Evolutionary conservation across 2,329 filamentous ascomycete genomes (phyloP).

Genomic region (Scedosporium minutisporum): DNA sequence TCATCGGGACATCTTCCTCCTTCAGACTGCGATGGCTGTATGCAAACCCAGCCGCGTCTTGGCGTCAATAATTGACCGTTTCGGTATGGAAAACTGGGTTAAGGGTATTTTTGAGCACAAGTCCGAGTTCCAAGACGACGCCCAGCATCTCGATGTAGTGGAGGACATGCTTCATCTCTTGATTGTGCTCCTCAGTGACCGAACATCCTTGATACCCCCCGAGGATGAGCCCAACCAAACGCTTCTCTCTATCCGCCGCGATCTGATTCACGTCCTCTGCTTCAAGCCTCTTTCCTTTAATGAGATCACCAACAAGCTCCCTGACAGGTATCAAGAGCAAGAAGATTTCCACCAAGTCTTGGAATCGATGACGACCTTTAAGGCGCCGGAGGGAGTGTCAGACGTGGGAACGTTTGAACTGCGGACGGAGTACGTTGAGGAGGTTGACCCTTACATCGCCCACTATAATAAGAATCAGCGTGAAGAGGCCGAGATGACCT

Average conservation of each 20-base stretch:
- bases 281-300: slow-evolving; percentile 95
- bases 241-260: slow-evolving; percentile 66
- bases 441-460: slow-evolving; percentile 90
- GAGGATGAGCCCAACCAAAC: slow-evolving; percentile 58
- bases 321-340: slow-evolving; percentile 80
- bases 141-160: slow-evolving; percentile 81
- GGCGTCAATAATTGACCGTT: slow-evolving; percentile 83
- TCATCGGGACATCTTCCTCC: slow-evolving; percentile 85
- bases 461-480: slow-evolving; percentile 96
- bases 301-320: slow-evolving; percentile 75
- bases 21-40: slow-evolving; percentile 83
- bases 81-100: slow-evolving; percentile 80
- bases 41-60: slow-evolving; percentile 77
- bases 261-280: slow-evolving; percentile 87
- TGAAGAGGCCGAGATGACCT: slow-evolving; percentile 86
- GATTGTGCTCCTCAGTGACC: slow-evolving; percentile 82
- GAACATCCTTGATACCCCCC: slow-evolving; percentile 64
- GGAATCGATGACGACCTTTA: slow-evolving; percentile 80
- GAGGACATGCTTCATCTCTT: slow-evolving; percentile 94
- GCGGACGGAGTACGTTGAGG: slow-evolving; percentile 73
- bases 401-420: slow-evolving; percentile 93
- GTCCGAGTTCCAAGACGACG: slow-evolving; percentile 69
- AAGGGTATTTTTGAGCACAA: slow-evolving; percentile 68
- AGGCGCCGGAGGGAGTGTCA: slow-evolving; percentile 79
- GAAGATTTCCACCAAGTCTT: slow-evolving; percentile 81